Percentiles rank a stretch among this genome's conserved stretches.
These are phyloP conservation scores for Talaromyces liani DNA, from an alignment of 495 filamentous ascomycete genomes.

Conservation along the genomic window DNA sequence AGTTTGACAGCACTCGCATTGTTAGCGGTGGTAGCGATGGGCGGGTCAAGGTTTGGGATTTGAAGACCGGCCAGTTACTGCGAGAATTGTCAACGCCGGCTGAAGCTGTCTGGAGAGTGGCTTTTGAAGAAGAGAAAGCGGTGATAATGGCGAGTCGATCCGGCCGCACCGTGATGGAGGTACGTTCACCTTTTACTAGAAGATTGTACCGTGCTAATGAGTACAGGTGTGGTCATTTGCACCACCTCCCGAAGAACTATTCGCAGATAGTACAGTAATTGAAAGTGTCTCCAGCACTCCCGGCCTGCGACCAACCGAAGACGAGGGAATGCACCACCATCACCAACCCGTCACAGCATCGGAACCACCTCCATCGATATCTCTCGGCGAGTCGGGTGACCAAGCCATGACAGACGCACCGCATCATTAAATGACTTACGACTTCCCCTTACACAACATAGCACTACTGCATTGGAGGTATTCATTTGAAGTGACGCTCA, in stretches of 20 bases:
- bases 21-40: constrained; percentile 95
- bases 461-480: neutral
- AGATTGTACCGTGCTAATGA: neutral
- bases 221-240: constrained; percentile 84
- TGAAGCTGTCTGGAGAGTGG: constrained; percentile 94
- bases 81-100: constrained; percentile 84
- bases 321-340: constrained; percentile 9
- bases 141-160: constrained; percentile 87
- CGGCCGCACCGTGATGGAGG: constrained; percentile 92
- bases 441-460: neutral
- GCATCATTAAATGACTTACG: neutral
- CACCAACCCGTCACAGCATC: constrained; percentile 16
- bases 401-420: constrained; percentile 35
- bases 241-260: constrained; percentile 59
- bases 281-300: constrained; percentile 35
- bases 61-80: constrained; percentile 82
- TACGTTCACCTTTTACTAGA: constrained; percentile 23
- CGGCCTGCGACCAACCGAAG: constrained; percentile 17
- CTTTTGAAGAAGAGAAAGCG: constrained; percentile 96
- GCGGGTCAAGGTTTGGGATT: constrained; percentile 94
- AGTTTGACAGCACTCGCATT: constrained; percentile 91
- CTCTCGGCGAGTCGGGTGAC: constrained; percentile 24
- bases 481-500: neutral
- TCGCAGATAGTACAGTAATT: constrained; percentile 19
- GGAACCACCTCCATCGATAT: constrained; percentile 25